phyloP scores from a whole-genome alignment of 257 asterid genomes.

The Plantago elongata region DNA sequence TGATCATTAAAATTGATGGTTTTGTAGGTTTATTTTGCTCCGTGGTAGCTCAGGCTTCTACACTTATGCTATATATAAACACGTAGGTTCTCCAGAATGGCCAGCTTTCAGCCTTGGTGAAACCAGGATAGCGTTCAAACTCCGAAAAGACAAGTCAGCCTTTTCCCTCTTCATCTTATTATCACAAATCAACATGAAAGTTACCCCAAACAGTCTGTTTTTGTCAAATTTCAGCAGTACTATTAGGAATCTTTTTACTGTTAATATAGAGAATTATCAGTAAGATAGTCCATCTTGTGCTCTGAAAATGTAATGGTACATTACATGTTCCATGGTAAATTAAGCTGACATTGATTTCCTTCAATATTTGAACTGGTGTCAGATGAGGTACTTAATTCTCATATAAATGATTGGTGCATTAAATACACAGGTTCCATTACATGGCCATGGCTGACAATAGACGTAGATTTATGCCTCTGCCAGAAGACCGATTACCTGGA shows the following conservation, averaged over 20 bases:
- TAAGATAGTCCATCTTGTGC: neutral
- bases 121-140: slow-evolving; percentile 91
- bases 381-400: neutral
- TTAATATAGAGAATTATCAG: neutral
- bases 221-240: neutral
- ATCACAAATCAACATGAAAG: neutral
- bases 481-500: slow-evolving; percentile 71
- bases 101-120: slow-evolving; percentile 91
- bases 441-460: slow-evolving; percentile 82
- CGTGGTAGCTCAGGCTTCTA: slow-evolving; percentile 87
- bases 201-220: neutral
- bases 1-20: slow-evolving; percentile 2
- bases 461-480: slow-evolving; percentile 70
- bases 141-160: slow-evolving; percentile 72
- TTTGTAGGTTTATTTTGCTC: slow-evolving; percentile 65
- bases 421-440: slow-evolving; percentile 52
- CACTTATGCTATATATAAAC: slow-evolving; percentile 83
- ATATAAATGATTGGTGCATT: slow-evolving; percentile 8
- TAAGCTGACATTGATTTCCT: neutral
- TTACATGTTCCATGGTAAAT: neutral
- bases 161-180: slow-evolving; percentile 11
- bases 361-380: neutral
- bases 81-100: slow-evolving; percentile 76
- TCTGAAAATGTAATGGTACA: neutral
- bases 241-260: neutral